These are phyloP conservation scores for Plasmodium malariae DNA, from an alignment of 169 alveolate species.

Conservation along the genomic window DNA sequence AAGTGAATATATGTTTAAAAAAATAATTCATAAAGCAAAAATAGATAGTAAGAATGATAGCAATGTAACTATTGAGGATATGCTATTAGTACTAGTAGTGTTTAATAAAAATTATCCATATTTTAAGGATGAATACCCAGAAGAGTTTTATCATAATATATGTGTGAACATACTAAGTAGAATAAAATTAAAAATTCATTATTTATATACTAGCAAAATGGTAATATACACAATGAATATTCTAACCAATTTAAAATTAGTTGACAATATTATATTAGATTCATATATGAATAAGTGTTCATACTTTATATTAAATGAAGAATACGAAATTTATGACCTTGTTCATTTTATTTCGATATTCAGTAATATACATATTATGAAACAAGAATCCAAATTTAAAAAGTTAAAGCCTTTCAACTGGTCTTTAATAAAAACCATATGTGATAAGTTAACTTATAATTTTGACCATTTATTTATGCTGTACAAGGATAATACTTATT, in stretches of 20 bases:
- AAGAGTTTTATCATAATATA: not conserved
- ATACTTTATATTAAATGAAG: constrained; percentile 31
- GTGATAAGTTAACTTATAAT: constrained; percentile 43
- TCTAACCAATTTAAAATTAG: constrained; percentile 28
- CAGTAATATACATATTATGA: constrained; percentile 18
- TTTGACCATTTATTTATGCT: constrained; percentile 24
- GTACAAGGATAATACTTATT: constrained; percentile 21
- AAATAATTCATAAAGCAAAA: constrained; percentile 9
- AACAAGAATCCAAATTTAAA: constrained; percentile 11
- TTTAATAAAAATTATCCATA: constrained; percentile 25
- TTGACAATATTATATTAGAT: constrained; percentile 27
- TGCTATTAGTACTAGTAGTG: constrained; percentile 31
- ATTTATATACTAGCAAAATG: constrained; percentile 72
- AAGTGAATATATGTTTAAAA: constrained; percentile 22
- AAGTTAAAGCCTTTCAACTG: constrained; percentile 26
- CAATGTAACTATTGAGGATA: constrained; percentile 21
- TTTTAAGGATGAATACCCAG: constrained; percentile 7
- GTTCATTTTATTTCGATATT: constrained; percentile 34
- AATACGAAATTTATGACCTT: constrained; percentile 45
- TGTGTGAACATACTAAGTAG: not conserved
- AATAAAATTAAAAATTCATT: constrained; percentile 53
- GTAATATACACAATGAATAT: constrained; percentile 53
- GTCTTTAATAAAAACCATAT: constrained; percentile 30
- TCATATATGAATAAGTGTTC: constrained; percentile 41
- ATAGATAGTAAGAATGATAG: constrained; percentile 11